A percentile compares a stretch with the other conserved stretches of the same genome.
These are phyloP conservation scores for Aspergillus carbonarius DNA, from an alignment of 2,329 filamentous ascomycete species.

Conservation along the genomic window DNA sequence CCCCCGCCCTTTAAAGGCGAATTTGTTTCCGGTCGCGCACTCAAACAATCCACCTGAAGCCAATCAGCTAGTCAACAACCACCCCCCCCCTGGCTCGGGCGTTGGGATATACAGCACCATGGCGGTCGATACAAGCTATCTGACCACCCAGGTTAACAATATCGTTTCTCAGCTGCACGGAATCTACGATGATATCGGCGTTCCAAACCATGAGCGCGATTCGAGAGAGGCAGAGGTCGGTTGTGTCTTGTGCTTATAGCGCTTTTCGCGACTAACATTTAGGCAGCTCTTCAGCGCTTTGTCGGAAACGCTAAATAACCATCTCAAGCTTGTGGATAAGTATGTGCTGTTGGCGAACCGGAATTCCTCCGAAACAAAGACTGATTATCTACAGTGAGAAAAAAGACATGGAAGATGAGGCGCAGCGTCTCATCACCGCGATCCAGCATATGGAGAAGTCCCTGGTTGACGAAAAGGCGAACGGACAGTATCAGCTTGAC, in stretches of 20 bases:
- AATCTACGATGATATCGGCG: conserved; percentile 95
- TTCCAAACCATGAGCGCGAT: conserved; percentile 90
- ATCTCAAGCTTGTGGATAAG: conserved; percentile 77
- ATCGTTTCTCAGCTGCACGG: conserved; percentile 92
- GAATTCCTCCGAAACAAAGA: neutral
- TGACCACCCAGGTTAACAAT: conserved; percentile 91
- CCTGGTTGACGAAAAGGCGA: conserved; percentile 70
- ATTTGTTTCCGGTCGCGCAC: neutral
- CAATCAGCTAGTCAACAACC: neutral
- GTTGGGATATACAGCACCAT: conserved; percentile 22
- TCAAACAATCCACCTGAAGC: neutral
- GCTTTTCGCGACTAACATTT: conserved; percentile 10
- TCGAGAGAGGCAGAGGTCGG: conserved; percentile 82
- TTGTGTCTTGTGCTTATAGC: conserved; percentile 9
- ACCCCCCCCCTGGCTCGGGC: conserved; percentile 13
- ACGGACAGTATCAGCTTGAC: conserved; percentile 63
- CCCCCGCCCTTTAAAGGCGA: conserved; percentile 3
- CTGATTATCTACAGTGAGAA: conserved; percentile 63
- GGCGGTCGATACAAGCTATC: conserved; percentile 83
- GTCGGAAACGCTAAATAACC: conserved; percentile 86
- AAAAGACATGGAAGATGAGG: conserved; percentile 85
- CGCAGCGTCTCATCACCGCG: conserved; percentile 75
- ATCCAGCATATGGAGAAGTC: conserved; percentile 95
- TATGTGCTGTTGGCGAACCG: conserved; percentile 35
- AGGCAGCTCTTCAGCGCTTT: conserved; percentile 82